phyloP scores from a whole-genome alignment of 495 filamentous ascomycete species.

The Echria macrotheca region DNA sequence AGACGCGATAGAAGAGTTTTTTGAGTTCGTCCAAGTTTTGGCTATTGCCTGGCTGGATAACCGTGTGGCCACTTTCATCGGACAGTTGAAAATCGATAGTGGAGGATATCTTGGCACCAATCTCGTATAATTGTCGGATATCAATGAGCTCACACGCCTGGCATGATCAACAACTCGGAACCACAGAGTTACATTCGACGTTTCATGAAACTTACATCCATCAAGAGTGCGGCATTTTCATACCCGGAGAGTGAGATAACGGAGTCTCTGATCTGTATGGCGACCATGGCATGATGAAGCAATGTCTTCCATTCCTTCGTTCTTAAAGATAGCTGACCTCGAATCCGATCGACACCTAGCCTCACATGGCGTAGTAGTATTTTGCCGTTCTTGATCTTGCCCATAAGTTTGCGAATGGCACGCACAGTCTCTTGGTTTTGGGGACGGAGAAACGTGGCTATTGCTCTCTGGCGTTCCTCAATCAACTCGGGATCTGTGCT shows the following conservation, averaged over 20 bases:
- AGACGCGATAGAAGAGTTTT: slow-evolving; percentile 69
- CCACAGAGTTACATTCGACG: too few species aligned
- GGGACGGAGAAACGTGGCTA: slow-evolving; percentile 61
- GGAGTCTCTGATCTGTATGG: slow-evolving; percentile 62
- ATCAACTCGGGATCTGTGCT: slow-evolving; percentile 64
- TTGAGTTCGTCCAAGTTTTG: slow-evolving; percentile 73
- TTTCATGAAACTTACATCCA: slow-evolving; percentile 55
- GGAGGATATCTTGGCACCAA: too few species aligned
- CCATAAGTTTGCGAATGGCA: slow-evolving; percentile 57
- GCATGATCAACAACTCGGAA: slow-evolving; percentile 2
- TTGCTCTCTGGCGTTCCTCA: slow-evolving; percentile 65
- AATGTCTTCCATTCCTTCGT: slow-evolving; percentile 68
- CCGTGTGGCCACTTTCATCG: slow-evolving; percentile 63
- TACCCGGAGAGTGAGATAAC: slow-evolving; percentile 57
- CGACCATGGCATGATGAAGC: slow-evolving; percentile 44
- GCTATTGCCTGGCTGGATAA: slow-evolving; percentile 69
- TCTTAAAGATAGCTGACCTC: slow-evolving; percentile 52
- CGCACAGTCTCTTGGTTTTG: slow-evolving; percentile 58
- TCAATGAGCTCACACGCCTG: slow-evolving; percentile 42
- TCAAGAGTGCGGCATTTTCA: slow-evolving; percentile 48
- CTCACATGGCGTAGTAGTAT: slow-evolving; percentile 63
- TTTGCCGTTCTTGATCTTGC: slow-evolving; percentile 74
- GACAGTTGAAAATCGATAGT: slow-evolving; percentile 82
- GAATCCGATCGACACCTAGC: slow-evolving; percentile 65
- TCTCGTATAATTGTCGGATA: too few species aligned